Evolutionary conservation across 2,329 filamentous ascomycete genomes (phyloP).

Genomic region (Dothistroma septosporum): DNA sequence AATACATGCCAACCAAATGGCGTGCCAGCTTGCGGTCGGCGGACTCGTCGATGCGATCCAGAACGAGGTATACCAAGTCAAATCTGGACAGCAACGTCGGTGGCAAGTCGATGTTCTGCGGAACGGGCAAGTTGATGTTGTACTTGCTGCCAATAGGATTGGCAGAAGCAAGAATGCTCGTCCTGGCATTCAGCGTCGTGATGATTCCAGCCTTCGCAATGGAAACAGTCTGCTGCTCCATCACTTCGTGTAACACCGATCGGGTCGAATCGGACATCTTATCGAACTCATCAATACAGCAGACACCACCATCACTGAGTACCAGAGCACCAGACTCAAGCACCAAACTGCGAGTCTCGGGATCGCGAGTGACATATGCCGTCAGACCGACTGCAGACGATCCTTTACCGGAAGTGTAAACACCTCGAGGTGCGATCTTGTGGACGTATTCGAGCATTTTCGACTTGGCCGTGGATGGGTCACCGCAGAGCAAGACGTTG

Average conservation of each 20-base stretch:
- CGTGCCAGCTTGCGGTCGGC: conserved; percentile 83
- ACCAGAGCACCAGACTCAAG: conserved; percentile 72
- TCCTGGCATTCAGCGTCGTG: conserved; percentile 88
- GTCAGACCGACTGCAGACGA: conserved; percentile 73
- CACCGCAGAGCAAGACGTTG: conserved; percentile 93
- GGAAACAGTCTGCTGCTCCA: conserved; percentile 76
- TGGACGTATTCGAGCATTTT: conserved; percentile 92
- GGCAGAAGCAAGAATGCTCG: conserved; percentile 91
- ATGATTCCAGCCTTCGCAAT: conserved; percentile 76
- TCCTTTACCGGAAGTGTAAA: conserved; percentile 73
- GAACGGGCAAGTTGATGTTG: conserved; percentile 90
- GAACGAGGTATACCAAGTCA: conserved; percentile 91
- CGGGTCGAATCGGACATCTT: conserved; percentile 74
- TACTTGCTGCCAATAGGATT: conserved; percentile 98
- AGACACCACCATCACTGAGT: conserved; percentile 69
- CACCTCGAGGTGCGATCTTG: conserved; percentile 88
- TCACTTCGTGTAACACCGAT: conserved; percentile 73
- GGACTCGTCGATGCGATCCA: conserved; percentile 89
- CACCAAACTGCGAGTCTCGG: conserved; percentile 68
- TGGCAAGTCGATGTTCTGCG: conserved; percentile 95
- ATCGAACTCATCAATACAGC: conserved; percentile 76
- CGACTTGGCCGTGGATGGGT: conserved; percentile 94
- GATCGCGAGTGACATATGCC: conserved; percentile 71
- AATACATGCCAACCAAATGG: conserved; percentile 92
- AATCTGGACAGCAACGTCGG: conserved; percentile 94